phyloP scores from a whole-genome alignment of 148 eudicot genomes.

The Vaccinium vitisidaea region DNA sequence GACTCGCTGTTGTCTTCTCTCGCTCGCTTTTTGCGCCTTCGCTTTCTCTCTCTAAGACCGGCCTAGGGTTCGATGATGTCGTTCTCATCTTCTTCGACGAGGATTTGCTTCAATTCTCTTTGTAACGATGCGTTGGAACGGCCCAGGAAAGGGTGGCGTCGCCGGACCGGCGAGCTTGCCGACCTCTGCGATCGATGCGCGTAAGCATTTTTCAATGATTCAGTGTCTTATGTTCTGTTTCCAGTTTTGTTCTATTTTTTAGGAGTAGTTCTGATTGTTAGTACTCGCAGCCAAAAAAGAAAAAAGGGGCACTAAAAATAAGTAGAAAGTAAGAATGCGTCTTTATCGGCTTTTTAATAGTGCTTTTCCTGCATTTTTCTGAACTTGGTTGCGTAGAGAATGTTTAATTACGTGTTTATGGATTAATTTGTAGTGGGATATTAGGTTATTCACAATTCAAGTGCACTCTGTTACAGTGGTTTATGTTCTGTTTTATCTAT shows the following conservation, averaged over 20 bases:
- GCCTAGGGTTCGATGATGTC: constrained; percentile 22
- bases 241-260: too few relatives aligned
- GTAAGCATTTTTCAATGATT: constrained; percentile 24
- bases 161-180: constrained; percentile 53
- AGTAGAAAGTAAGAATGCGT: too few relatives aligned
- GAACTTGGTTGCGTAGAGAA: too few relatives aligned
- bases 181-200: constrained; percentile 71
- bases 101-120: constrained; percentile 49
- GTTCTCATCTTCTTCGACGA: constrained; percentile 17
- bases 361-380: too few relatives aligned
- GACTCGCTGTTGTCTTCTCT: neutral
- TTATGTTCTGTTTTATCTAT: too few relatives aligned
- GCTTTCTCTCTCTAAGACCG: neutral
- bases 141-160: constrained; percentile 65
- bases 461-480: too few relatives aligned
- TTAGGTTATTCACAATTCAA: too few relatives aligned
- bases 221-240: neutral
- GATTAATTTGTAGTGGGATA: too few relatives aligned
- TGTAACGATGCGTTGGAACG: constrained; percentile 37
- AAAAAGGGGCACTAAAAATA: neutral
- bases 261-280: neutral
- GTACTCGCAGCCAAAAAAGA: neutral
- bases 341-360: too few relatives aligned
- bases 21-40: neutral
- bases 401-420: too few relatives aligned